Percentiles rank a stretch among this genome's conserved stretches.
Evolutionary conservation across 306 rosid genomes (phyloP).

Genomic region (Crataegus laevigata): DNA sequence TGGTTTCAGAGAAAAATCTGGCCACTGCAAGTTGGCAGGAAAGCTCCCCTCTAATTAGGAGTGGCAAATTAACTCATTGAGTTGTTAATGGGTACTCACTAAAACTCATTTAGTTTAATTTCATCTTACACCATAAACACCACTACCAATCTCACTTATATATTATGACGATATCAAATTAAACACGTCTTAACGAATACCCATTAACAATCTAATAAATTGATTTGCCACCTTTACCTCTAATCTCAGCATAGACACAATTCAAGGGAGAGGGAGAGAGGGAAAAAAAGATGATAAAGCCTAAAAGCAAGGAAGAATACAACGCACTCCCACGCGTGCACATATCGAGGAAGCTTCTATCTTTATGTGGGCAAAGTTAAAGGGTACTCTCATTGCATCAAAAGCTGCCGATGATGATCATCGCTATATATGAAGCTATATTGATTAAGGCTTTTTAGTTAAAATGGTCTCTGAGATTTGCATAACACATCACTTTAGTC

Average conservation of each 20-base stretch:
- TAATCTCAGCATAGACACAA: slow-evolving; percentile 28
- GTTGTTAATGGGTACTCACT: too few relatives aligned
- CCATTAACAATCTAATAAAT: too few relatives aligned
- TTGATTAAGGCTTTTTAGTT: too few relatives aligned
- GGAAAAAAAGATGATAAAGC: slow-evolving; percentile 65
- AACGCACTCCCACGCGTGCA: slow-evolving; percentile 96
- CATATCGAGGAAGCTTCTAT: slow-evolving; percentile 97
- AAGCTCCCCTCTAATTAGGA: slow-evolving; percentile 33
- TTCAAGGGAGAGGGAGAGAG: slow-evolving; percentile 19
- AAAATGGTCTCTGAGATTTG: too few relatives aligned
- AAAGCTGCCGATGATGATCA: slow-evolving; percentile 46
- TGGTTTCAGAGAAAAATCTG: slow-evolving; percentile 77
- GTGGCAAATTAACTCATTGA: too few relatives aligned
- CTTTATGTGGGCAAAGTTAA: slow-evolving; percentile 57
- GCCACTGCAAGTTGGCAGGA: slow-evolving; percentile 69
- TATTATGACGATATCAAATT: too few relatives aligned
- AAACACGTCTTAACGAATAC: too few relatives aligned
- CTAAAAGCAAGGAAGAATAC: slow-evolving; percentile 92
- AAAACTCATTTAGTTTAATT: too few relatives aligned
- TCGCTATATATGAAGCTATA: not conserved
- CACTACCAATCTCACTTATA: too few relatives aligned
- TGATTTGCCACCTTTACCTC: not conserved
- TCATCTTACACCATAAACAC: too few relatives aligned
- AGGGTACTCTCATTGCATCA: slow-evolving; percentile 21
- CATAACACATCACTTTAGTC: too few relatives aligned